Percentiles rank a stretch among this genome's conserved stretches.
These are phyloP conservation scores for Astragalus glycyphyllos DNA, from an alignment of 306 rosid species.

Conservation along the genomic window DNA sequence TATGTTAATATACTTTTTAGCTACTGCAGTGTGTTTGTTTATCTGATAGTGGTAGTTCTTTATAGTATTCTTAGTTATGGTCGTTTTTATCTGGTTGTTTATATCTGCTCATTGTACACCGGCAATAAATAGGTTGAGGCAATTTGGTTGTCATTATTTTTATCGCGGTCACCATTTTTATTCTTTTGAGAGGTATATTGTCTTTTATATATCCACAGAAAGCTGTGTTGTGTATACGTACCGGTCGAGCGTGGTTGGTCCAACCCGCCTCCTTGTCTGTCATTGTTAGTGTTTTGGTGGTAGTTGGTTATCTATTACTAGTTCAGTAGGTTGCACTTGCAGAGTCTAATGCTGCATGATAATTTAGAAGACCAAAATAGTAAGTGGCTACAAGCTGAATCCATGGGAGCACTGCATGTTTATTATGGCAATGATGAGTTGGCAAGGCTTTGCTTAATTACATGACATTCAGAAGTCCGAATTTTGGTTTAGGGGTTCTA, in stretches of 20 bases:
- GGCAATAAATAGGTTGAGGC: constrained; percentile 38
- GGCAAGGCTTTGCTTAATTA: constrained; percentile 13
- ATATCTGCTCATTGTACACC: constrained; percentile 42
- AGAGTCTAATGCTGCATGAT: too few relatives aligned
- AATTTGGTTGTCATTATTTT: constrained; percentile 22
- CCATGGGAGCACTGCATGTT: constrained; percentile 7
- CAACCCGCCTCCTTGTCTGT: too few relatives aligned
- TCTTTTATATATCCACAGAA: constrained; percentile 16
- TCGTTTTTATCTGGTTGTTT: constrained; percentile 37
- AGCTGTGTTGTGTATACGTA: constrained; percentile 19
- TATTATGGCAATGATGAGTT: constrained; percentile 17
- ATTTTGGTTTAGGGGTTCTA: constrained; percentile 20
- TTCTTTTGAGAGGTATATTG: neutral
- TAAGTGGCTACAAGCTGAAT: constrained; percentile 27
- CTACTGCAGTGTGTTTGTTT: constrained; percentile 29
- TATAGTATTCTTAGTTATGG: constrained; percentile 12
- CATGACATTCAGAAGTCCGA: neutral
- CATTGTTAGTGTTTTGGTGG: too few relatives aligned
- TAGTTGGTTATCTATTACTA: too few relatives aligned
- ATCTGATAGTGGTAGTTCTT: constrained; percentile 41
- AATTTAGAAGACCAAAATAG: neutral
- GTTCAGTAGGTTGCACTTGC: too few relatives aligned
- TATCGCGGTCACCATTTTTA: neutral
- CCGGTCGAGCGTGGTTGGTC: too few relatives aligned
- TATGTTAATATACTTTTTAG: constrained; percentile 44